Percentiles rank a stretch among this genome's conserved stretches.
phyloP scores from a whole-genome alignment of 352 stramenopile species.

The Salisapilia sapeloensis region DNA sequence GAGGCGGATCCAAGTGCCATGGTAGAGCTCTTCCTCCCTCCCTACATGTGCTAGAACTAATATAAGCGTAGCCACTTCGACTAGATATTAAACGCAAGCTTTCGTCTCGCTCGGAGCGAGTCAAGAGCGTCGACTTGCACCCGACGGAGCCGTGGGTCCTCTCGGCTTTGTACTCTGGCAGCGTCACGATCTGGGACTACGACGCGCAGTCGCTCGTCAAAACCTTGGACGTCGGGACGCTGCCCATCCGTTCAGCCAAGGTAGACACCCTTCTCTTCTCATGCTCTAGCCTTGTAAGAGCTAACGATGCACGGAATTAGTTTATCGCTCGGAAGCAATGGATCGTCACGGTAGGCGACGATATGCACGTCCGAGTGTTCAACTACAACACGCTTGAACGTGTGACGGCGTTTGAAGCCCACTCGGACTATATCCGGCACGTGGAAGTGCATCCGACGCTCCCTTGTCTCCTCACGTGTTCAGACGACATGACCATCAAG shows the following conservation, averaged over 20 bases:
- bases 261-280: too few relatives aligned
- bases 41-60: not conserved
- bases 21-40: not conserved
- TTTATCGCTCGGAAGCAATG: slow-evolving; percentile 97
- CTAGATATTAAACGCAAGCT: slow-evolving; percentile 90
- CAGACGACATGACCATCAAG: slow-evolving; percentile 99
- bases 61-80: slow-evolving; percentile 32
- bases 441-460: slow-evolving; percentile 94
- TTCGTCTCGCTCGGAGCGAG: slow-evolving; percentile 88
- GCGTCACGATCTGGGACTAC: slow-evolving; percentile 99
- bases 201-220: slow-evolving; percentile 90
- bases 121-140: slow-evolving; percentile 98
- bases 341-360: slow-evolving; percentile 91
- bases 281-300: too few relatives aligned
- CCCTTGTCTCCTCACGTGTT: slow-evolving; percentile 91
- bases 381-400: slow-evolving; percentile 99
- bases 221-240: slow-evolving; percentile 93
- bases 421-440: slow-evolving; percentile 98
- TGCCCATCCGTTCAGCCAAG: slow-evolving; percentile 88
- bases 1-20: too few relatives aligned
- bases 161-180: slow-evolving; percentile 93
- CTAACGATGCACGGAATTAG: too few relatives aligned
- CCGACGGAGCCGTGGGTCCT: slow-evolving; percentile 96
- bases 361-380: slow-evolving; percentile 96
- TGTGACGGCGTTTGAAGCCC: slow-evolving; percentile 87